Base-by-base conservation (phyloP, 441 rosid species). In the Erodium trifolium region DNA sequence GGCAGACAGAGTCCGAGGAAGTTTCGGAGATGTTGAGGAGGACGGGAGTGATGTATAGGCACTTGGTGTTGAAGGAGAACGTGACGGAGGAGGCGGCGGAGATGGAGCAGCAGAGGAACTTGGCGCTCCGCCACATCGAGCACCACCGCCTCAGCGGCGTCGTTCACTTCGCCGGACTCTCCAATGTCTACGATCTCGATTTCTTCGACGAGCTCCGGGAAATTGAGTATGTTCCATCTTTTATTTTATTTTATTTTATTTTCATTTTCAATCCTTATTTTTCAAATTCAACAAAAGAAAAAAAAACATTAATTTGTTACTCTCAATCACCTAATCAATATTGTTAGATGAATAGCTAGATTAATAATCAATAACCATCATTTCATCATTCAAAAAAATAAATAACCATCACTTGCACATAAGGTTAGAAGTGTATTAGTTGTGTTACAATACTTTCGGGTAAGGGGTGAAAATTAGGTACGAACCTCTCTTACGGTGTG, bases 41-140 rank as follows among this genome's bases (percentile, higher is more conserved):
- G 78, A 90, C 97, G 5, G 97, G 97, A 5, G 72, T 87, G 3
- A 88, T 87, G 99, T 92, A 88, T 63, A 81, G 99, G 76, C 97
- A 88, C 78, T 76, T 94, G 79, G 94, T 88, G 70, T 81, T 76
- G 49, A 84, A 83, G 69, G 90, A 90, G 75, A 88, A 90, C 63
- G 88, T 94, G 65, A 87, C 96, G 2, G 90, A 86, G 19, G 47
- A 74, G 0, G 86, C 83, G 71, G 82, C 85, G 2, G 98, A 87
- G 76, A 68, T 83, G 69, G 87, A 90, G 72, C 96, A 87, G 75
- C 88, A 87, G 34, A 81, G 95, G 70, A 94, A 94, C 69, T 41
- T 90, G 8, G 99, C 96, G 0, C 76, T 94, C 2, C 77, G 81
- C 74, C 98, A 91, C 79, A 80, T 93, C 67, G 91, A 89, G 69